Evolutionary conservation across 1,284 basidiomycete species (phyloP).

Genomic region (Amylostereum areolatum): DNA sequence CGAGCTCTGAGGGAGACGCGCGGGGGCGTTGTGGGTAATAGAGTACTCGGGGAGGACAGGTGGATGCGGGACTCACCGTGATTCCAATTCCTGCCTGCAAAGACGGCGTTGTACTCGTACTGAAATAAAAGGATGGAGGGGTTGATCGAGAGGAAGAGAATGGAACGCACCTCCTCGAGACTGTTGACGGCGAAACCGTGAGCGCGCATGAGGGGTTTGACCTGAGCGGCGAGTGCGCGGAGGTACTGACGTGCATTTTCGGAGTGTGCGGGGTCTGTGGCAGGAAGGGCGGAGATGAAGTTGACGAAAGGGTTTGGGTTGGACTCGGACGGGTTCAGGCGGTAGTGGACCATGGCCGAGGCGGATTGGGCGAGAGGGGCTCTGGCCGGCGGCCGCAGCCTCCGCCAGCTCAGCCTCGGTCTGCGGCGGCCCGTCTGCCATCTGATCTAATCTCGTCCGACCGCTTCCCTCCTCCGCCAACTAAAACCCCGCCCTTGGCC

Average conservation of each 20-base stretch:
- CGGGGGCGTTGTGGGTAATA: too few relatives aligned
- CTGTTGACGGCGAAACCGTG: constrained; percentile 73
- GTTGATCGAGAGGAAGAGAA: not conserved
- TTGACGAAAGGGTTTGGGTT: constrained; percentile 75
- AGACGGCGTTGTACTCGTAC: constrained; percentile 73
- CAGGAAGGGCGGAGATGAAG: constrained; percentile 62
- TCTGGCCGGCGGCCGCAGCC: not conserved
- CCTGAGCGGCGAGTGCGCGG: constrained; percentile 73
- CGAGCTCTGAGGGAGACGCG: too few relatives aligned
- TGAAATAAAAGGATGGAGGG: constrained; percentile 18
- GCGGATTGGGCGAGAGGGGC: not conserved
- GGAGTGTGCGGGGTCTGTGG: constrained; percentile 30
- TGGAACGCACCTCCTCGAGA: constrained; percentile 61
- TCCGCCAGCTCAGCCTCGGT: too few relatives aligned
- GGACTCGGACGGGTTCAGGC: constrained; percentile 60
- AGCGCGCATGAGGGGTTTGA: constrained; percentile 72
- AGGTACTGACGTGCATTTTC: constrained; percentile 63
- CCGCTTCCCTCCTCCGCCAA: too few relatives aligned
- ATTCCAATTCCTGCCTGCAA: constrained; percentile 79
- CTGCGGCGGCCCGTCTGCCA: too few relatives aligned
- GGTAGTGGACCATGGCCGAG: constrained; percentile 59
- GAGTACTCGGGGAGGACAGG: not conserved
- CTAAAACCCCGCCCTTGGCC: not conserved
- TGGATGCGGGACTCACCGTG: constrained; percentile 42
- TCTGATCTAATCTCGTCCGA: too few relatives aligned